phyloP scores from a whole-genome alignment of 352 stramenopile species.

The Globisporangium cederbergense region DNA sequence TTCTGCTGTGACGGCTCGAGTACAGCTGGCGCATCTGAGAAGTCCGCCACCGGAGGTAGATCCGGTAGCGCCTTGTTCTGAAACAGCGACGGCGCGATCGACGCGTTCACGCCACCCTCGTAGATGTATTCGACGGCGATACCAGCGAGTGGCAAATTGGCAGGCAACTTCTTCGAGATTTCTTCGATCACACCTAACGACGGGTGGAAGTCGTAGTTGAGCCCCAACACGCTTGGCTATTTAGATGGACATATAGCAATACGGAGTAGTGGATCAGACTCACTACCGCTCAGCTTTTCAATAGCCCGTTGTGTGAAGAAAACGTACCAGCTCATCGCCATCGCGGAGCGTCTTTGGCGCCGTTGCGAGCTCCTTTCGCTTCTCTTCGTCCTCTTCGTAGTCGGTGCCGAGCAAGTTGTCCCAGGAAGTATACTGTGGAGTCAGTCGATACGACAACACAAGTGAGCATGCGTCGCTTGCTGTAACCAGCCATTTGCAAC shows the following conservation, averaged over 20 bases:
- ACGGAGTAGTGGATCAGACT: constrained; percentile 5
- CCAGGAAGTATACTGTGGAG: constrained; percentile 78
- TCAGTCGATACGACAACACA: not conserved
- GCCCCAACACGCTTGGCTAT: constrained; percentile 55
- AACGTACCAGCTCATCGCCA: constrained; percentile 70
- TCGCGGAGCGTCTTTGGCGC: constrained; percentile 79
- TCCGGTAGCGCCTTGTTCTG: constrained; percentile 79
- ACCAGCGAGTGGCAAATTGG: constrained; percentile 74
- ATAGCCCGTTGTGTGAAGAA: not conserved
- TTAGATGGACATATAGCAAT: not conserved
- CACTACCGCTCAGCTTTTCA: not conserved
- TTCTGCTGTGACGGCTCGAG: constrained; percentile 54
- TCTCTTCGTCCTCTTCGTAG: constrained; percentile 86
- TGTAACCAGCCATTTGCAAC: too few species aligned
- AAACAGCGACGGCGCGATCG: constrained; percentile 82
- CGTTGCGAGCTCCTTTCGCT: constrained; percentile 74
- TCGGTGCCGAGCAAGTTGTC: constrained; percentile 84
- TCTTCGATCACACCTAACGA: constrained; percentile 62
- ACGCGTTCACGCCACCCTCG: constrained; percentile 52
- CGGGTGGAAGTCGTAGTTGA: constrained; percentile 81
- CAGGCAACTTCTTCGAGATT: constrained; percentile 71
- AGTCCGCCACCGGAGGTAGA: constrained; percentile 54
- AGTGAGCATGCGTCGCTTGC: not conserved
- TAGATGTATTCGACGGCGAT: constrained; percentile 82
- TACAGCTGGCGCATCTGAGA: constrained; percentile 60